Percentiles rank a stretch among this genome's conserved stretches.
These are phyloP conservation scores for Trichomonascus vanleenenianus DNA, from an alignment of 805 yeast species.

Conservation along the genomic window DNA sequence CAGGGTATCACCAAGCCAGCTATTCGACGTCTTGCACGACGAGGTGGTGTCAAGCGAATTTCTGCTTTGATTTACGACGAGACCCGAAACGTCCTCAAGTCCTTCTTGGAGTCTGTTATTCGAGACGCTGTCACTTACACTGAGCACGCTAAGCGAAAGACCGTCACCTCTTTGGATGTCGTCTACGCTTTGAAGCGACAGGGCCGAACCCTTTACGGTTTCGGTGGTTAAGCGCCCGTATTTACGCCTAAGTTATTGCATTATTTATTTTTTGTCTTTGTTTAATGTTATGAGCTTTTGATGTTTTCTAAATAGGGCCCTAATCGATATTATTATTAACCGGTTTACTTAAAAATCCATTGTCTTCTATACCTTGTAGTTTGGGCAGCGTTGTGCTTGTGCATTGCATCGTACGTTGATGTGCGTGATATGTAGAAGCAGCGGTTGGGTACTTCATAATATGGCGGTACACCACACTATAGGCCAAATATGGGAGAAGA, in stretches of 20 bases:
- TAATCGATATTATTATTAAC: too few relatives aligned
- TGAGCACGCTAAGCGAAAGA: conserved; percentile 99
- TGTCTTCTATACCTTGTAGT: too few relatives aligned
- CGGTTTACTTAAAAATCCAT: too few relatives aligned
- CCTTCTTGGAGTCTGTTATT: conserved; percentile 93
- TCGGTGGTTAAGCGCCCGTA: conserved; percentile 80
- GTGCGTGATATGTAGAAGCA: too few relatives aligned
- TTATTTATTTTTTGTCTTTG: conserved; percentile 1
- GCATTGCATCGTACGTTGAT: too few relatives aligned
- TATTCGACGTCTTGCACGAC: conserved; percentile 98
- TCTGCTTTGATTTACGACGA: conserved; percentile 97
- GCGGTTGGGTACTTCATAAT: too few relatives aligned
- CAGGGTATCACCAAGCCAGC: conserved; percentile 99
- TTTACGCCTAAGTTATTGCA: background rate
- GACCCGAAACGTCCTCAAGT: conserved; percentile 92
- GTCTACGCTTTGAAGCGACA: conserved; percentile 99
- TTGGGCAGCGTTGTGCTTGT: too few relatives aligned
- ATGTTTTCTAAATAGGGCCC: background rate
- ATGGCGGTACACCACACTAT: too few relatives aligned
- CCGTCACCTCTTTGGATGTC: conserved; percentile 96
- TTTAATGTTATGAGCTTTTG: background rate
- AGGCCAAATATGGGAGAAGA: too few relatives aligned
- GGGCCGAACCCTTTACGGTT: conserved; percentile 99
- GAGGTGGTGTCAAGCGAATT: conserved; percentile 99
- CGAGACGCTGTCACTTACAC: conserved; percentile 99